Evolutionary conservation across 2,329 filamentous ascomycete genomes (phyloP).

Genomic region (Periconia macrospinosa): DNA sequence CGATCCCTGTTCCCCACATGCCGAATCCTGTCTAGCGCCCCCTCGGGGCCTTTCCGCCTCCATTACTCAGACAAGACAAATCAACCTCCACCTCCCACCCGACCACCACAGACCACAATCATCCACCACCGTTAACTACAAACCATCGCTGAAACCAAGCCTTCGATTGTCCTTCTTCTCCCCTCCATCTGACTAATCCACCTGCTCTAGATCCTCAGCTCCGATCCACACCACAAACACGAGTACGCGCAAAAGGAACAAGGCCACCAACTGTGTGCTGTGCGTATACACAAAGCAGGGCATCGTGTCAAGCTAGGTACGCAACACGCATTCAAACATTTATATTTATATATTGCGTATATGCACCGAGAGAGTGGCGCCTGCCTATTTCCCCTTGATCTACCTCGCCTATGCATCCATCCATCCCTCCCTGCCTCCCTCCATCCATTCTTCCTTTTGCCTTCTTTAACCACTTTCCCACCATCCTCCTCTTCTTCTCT

Average conservation of each 20-base stretch:
- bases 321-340: not conserved
- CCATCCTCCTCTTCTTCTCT: not conserved
- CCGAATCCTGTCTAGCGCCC: slow-evolving; percentile 5
- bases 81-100: slow-evolving; percentile 12
- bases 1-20: slow-evolving; percentile 24
- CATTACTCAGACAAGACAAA: slow-evolving; percentile 41
- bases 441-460: not conserved
- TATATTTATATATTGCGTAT: not conserved
- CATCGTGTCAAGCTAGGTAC: too few species aligned
- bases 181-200: too few species aligned
- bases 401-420: not conserved
- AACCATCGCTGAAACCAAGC: too few species aligned
- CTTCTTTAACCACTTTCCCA: not conserved
- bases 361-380: not conserved
- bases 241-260: too few species aligned
- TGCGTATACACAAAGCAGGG: too few species aligned
- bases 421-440: too few species aligned
- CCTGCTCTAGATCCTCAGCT: too few species aligned
- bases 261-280: too few species aligned
- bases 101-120: not conserved
- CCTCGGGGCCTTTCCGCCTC: slow-evolving; percentile 9
- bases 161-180: too few species aligned
- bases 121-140: too few species aligned
- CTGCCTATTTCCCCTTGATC: not conserved
- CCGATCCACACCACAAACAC: not conserved